Conservation (phyloP, 2,329 filamentous ascomycete species). For the Pyrenochaeta sp. region DNA sequence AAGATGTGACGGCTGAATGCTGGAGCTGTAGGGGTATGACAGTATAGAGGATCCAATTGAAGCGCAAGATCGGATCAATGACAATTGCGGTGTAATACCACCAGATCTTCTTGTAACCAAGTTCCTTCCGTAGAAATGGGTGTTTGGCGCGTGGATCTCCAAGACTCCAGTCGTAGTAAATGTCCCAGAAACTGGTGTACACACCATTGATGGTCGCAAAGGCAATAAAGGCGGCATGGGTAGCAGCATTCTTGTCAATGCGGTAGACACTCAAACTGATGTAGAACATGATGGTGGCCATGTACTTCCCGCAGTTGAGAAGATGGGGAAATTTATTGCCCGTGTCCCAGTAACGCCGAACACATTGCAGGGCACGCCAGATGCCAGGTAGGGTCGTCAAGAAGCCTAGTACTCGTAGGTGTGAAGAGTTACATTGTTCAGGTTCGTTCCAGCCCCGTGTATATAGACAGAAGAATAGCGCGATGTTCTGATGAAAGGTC, state of each 20-base stretch:
- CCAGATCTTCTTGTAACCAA: conserved; percentile 81
- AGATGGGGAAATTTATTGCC: conserved; percentile 89
- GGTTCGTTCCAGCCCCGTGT: conserved; percentile 78
- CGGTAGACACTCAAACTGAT: conserved; percentile 84
- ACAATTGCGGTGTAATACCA: conserved; percentile 87
- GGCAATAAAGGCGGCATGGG: conserved; percentile 77
- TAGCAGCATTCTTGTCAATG: conserved; percentile 67
- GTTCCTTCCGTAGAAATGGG: conserved; percentile 70
- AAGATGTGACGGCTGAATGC: conserved; percentile 83
- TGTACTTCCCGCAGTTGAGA: conserved; percentile 91
- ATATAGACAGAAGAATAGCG: conserved; percentile 95
- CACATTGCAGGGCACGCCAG: conserved; percentile 89
- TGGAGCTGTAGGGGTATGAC: conserved; percentile 82
- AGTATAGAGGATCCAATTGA: conserved; percentile 93
- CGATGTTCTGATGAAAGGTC: conserved; percentile 71
- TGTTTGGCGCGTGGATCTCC: conserved; percentile 77
- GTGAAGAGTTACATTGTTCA: conserved; percentile 80
- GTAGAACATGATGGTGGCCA: conserved; percentile 81
- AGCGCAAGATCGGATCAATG: conserved; percentile 83
- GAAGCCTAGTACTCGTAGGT: conserved; percentile 87
- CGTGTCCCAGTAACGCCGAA: conserved; percentile 89
- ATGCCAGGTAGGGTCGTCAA: conserved; percentile 83
- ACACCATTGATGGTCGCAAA: conserved; percentile 83
- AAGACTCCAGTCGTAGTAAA: conserved; percentile 97
- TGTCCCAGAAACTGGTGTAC: conserved; percentile 90